Evolutionary conservation across 2,329 filamentous ascomycete species (phyloP).

Genomic region (Fusarium musae): DNA sequence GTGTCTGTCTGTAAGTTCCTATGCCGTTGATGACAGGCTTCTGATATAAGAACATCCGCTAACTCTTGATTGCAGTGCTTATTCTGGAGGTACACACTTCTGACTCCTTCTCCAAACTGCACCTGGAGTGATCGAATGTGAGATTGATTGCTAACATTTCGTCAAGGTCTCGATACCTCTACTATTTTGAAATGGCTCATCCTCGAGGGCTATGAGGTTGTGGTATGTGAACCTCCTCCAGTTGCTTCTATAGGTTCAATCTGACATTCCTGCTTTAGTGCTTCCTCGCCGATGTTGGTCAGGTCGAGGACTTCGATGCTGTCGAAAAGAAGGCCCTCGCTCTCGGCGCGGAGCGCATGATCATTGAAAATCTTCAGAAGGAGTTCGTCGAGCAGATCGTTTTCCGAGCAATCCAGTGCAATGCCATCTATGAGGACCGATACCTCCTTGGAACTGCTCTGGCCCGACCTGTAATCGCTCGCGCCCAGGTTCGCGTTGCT

Average conservation of each 20-base stretch:
- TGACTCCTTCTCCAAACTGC: neutral
- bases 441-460: conserved; percentile 63
- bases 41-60: neutral
- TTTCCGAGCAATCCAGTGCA: conserved; percentile 78
- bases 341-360: conserved; percentile 54
- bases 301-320: conserved; percentile 76
- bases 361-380: conserved; percentile 70
- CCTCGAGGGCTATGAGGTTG: conserved; percentile 43
- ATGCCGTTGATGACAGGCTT: neutral
- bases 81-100: conserved; percentile 21
- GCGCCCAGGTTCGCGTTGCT: conserved; percentile 55
- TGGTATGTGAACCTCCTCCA: neutral
- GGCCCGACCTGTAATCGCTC: conserved; percentile 73
- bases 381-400: conserved; percentile 82
- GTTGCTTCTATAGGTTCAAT: neutral
- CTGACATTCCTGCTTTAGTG: conserved; percentile 35
- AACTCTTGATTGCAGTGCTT: conserved; percentile 12
- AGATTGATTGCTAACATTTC: neutral
- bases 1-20: conserved; percentile 27
- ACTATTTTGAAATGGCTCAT: conserved; percentile 54
- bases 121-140: neutral
- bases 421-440: conserved; percentile 49
- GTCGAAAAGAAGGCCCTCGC: conserved; percentile 73
- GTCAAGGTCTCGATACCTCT: conserved; percentile 54
- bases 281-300: conserved; percentile 71